A percentile compares a stretch with the other conserved stretches of the same genome.
Conservation (phyloP, 73 alveolate genomes). For the Stentor coeruleus region DNA sequence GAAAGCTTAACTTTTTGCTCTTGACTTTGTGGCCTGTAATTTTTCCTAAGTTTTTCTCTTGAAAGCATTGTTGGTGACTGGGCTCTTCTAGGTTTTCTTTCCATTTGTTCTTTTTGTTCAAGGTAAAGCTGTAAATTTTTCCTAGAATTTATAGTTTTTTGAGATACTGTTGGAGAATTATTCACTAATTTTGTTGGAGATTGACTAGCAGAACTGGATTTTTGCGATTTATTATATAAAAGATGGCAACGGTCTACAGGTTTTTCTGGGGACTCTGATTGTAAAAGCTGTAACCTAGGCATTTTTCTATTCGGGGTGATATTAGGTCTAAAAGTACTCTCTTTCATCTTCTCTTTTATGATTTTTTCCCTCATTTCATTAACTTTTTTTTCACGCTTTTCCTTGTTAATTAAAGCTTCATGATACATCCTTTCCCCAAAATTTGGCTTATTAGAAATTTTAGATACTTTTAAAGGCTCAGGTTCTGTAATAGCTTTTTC, state of each 20-base stretch:
- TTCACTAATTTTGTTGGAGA: not conserved
- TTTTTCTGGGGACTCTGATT: not conserved
- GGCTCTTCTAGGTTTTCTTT: not conserved
- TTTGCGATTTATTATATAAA: not conserved
- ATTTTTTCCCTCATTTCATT: not conserved
- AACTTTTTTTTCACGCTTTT: not conserved
- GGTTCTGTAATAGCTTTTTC: too few species aligned
- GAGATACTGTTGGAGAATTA: not conserved
- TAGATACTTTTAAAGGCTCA: not conserved
- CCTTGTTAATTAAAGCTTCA: not conserved
- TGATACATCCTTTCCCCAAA: slow-evolving; percentile 8
- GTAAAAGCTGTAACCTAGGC: not conserved
- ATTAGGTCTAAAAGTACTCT: not conserved
- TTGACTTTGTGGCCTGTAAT: not conserved
- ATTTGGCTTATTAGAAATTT: not conserved
- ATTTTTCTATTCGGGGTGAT: not conserved
- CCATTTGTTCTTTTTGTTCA: not conserved
- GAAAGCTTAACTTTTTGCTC: not conserved
- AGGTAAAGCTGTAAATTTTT: not conserved
- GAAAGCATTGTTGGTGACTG: not conserved
- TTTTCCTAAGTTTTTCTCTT: not conserved
- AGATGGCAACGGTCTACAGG: not conserved
- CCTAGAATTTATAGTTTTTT: not conserved
- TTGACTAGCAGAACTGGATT: not conserved
- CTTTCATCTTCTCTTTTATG: not conserved